Percentiles rank a stretch among this genome's conserved stretches.
Conservation (phyloP, 139 green algal species). For the Chlorella sp. region DNA sequence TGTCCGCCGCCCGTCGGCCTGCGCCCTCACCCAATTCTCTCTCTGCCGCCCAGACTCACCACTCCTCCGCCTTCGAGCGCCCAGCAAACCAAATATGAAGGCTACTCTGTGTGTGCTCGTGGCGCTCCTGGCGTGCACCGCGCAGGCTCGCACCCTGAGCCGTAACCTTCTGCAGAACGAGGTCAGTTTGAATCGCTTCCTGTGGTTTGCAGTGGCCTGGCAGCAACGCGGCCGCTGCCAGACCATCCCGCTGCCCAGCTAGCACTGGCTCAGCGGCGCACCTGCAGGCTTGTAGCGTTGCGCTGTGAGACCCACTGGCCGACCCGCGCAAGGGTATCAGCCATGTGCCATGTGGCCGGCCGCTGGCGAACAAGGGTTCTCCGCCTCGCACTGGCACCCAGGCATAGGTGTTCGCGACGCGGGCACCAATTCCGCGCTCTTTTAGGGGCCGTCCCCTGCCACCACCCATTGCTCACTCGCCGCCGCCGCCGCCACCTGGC, state of each 20-base stretch:
- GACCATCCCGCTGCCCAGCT: neutral
- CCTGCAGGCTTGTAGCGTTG: no score
- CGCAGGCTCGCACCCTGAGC: neutral
- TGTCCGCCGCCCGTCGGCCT: neutral
- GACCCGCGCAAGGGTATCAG: neutral
- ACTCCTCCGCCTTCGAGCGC: neutral
- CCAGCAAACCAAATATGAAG: neutral
- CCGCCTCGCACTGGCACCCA: no score
- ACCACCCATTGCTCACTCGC: no score
- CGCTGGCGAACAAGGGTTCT: no score
- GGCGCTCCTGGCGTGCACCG: neutral
- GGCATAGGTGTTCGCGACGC: no score
- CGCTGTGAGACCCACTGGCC: no score
- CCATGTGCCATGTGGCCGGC: no score
- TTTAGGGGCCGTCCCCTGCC: no score
- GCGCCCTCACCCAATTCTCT: neutral
- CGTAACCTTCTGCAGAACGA: neutral
- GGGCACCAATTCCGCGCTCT: no score
- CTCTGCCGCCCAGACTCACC: neutral
- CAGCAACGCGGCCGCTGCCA: neutral
- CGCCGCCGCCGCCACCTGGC: no score
- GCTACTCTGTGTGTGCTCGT: neutral
- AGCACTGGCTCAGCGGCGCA: no score
- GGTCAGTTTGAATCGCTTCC: neutral
- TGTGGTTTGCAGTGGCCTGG: neutral